Conservation (phyloP, 2,329 filamentous ascomycete species). For the Fusarium mundagurra region DNA sequence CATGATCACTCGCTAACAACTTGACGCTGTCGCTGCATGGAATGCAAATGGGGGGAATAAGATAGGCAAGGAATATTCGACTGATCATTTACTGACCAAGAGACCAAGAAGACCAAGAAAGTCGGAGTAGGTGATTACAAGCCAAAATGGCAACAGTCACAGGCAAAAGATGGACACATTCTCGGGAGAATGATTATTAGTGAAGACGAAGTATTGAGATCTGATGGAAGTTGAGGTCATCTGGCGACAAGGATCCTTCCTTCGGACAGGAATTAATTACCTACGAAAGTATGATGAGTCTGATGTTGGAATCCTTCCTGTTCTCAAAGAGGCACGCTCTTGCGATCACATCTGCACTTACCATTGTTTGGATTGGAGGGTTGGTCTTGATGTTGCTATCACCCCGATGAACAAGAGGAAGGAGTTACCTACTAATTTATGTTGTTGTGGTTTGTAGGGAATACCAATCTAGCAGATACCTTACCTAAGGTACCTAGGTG, state of each 20-base stretch:
- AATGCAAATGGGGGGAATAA: slow-evolving; percentile 14
- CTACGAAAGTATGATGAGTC: neutral
- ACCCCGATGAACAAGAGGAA: neutral
- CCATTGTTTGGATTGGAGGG: neutral
- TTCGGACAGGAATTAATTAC: neutral
- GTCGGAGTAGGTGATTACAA: slow-evolving; percentile 25
- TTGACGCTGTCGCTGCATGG: slow-evolving; percentile 10
- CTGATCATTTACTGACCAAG: slow-evolving; percentile 30
- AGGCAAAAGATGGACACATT: slow-evolving; percentile 27
- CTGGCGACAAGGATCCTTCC: neutral
- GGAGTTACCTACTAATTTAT: neutral
- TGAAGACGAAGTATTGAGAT: neutral
- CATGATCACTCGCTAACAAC: slow-evolving; percentile 39
- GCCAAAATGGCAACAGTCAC: slow-evolving; percentile 35
- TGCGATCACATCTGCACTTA: slow-evolving; percentile 11
- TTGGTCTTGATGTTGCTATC: neutral
- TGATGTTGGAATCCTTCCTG: neutral
- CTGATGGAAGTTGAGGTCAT: neutral
- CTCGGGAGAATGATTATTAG: slow-evolving; percentile 12
- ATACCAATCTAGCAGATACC: neutral
- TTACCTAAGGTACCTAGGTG: neutral
- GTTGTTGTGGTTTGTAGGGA: neutral
- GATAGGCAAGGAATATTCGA: slow-evolving; percentile 33
- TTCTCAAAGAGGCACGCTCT: neutral
- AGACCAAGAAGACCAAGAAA: slow-evolving; percentile 39